Conservation (phyloP, 768 basidiomycete genomes). For the Serpula lacrymans region DNA sequence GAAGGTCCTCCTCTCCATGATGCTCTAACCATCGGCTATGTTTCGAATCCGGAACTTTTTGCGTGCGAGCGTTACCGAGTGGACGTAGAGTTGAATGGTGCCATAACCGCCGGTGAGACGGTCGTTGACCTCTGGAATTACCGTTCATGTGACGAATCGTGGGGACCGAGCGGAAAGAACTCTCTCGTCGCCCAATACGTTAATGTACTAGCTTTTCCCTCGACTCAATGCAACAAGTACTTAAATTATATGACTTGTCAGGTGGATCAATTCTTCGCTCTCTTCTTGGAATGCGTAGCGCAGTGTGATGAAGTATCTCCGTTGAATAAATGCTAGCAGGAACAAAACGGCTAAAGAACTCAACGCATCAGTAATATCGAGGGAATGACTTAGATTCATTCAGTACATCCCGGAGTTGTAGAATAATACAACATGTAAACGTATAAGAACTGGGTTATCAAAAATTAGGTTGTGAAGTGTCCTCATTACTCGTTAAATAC, state of each 20-base stretch:
- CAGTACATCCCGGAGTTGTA: background rate
- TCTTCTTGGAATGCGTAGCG: slow-evolving; percentile 58
- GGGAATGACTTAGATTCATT: slow-evolving; percentile 1
- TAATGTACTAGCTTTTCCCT: slow-evolving; percentile 48
- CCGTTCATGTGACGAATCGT: slow-evolving; percentile 53
- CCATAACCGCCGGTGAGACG: slow-evolving; percentile 71
- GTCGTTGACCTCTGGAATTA: slow-evolving; percentile 77
- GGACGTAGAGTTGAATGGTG: slow-evolving; percentile 74
- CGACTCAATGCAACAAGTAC: background rate
- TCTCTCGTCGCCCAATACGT: slow-evolving; percentile 67
- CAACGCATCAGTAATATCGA: slow-evolving; percentile 1
- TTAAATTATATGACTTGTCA: slow-evolving; percentile 21
- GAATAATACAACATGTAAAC: background rate
- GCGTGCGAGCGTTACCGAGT: slow-evolving; percentile 62
- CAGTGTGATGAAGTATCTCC: slow-evolving; percentile 60
- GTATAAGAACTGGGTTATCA: background rate
- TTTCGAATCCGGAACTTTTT: slow-evolving; percentile 69
- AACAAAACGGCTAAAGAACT: too few species aligned
- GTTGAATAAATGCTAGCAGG: slow-evolving; percentile 39
- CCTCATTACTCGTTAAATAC: background rate
- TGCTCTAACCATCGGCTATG: slow-evolving; percentile 75
- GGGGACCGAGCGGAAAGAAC: slow-evolving; percentile 75
- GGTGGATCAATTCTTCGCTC: slow-evolving; percentile 62
- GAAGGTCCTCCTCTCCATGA: slow-evolving; percentile 88
- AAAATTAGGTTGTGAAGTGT: too few species aligned